Base-by-base conservation (phyloP, 345 rosid genomes). In the Viola odorata region DNA sequence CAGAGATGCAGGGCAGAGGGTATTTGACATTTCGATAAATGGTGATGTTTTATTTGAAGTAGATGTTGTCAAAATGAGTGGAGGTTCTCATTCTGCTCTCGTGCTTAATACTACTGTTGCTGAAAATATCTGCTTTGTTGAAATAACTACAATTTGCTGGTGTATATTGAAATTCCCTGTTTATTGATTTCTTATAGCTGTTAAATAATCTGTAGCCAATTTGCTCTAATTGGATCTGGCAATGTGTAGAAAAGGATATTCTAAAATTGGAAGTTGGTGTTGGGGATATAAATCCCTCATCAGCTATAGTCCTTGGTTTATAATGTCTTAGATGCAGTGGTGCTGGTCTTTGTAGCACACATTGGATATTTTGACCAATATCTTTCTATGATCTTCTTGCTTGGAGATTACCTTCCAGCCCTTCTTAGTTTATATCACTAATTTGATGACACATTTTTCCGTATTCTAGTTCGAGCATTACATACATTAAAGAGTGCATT, bases 11-110 rank as follows among this genome's bases (percentile, higher is more conserved):
- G 96, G 95, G 12, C 51, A 86, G 69, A 79, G 96, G 79, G 91
- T 88, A 36, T 95, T 95, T 82, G 86, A 88, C 72, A 71, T 95
- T 56, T 72, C 88, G 6, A 82, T 95, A 50, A 95, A 95, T 71
- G 97, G 94, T 38, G 76, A 64, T 65, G 70, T 71, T 23, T 44
- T 32, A 12, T 88, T 95, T 70, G 37, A 62, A 51, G 85, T 95
- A 3, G 99, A 95, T 69, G 61, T 91, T 52, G 49, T 84, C 45
- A 80, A 86, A 70, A 79, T 60, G 77, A 91, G 82, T 57, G 96
- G 99, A 47, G 83, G 42, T 50, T 78, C 78, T 6, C 78, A 85
- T 64, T 37, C 85, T 13, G 96, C 97, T 37, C 83, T 91, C 68
- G 95, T 91, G 12, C 88, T 95, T 38, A 95, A 95, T 65, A 75